Base-by-base conservation (phyloP, 2,329 filamentous ascomycete genomes). In the Colletotrichum sp. region DNA sequence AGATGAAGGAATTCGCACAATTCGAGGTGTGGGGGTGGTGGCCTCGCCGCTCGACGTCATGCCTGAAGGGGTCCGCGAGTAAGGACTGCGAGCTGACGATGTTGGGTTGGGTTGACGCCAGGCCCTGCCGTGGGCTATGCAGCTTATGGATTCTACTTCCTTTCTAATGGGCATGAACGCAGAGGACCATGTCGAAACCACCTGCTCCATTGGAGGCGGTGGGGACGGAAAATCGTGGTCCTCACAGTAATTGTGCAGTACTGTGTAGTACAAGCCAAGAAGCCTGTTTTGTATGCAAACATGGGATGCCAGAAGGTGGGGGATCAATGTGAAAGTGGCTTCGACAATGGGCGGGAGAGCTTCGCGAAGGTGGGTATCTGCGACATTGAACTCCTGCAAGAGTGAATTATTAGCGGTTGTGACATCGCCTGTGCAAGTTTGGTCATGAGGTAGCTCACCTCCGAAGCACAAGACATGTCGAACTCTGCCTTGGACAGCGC, bases 261-360 rank as follows among this genome's bases (percentile, higher is more conserved):
- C 89, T 1, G 95, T 97, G 84, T 97, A 97, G 79, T 95, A 92
- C 77, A 96, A 89, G 0, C 92, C 95, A 7, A 97, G 90, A 67
- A 97, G 87, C 63, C 92, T 91, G 82, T 96, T 96, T 83, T 96
- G 95, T 32, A 96, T 92, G 81, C 94, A 88, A 60, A 96, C 92
- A 80, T 96, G 93, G 43, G 90, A 89, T 55, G 90, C 89, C 13
- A 96, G 88, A 24, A 98, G 87, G 68, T 92, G 91, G 32, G 94
- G 94, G 15, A 96, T 88, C n/a, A 98, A 87, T 28, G 90, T 93
- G 81, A 95, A 95, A 6, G 93, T 90, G 12, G 94, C 92, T 5
- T 90, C 86, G 68, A 96, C 91, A 10, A 98, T 86, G 2, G 91
- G 92, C 10, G 95, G 95, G 3, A 98, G 90, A 18, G 90, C 92